A percentile compares a stretch with the other conserved stretches of the same genome.
phyloP scores from a whole-genome alignment of 805 yeast species.

The Lipomyces japonicus region DNA sequence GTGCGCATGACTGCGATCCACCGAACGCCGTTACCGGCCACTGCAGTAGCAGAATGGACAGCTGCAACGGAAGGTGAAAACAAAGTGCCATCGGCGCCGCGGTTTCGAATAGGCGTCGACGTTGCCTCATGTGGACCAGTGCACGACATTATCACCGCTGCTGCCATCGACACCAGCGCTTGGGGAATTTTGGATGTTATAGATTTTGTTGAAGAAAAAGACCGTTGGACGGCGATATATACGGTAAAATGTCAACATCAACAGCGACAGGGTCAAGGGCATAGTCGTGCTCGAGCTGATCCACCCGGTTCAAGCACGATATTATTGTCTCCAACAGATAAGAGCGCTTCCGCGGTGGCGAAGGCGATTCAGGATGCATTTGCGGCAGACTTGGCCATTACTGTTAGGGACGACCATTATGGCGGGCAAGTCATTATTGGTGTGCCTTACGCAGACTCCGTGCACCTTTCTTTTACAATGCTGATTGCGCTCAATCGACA shows the following conservation, averaged over 20 bases:
- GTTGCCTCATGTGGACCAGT: background rate
- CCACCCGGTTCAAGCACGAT: too few species aligned
- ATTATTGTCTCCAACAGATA: too few species aligned
- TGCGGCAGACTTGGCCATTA: too few species aligned
- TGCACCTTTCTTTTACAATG: constrained; percentile 24
- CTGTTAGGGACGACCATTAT: too few species aligned
- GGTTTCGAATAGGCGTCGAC: background rate
- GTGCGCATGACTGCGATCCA: constrained; percentile 55
- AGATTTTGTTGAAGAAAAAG: background rate
- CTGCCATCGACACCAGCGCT: background rate
- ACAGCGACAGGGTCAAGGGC: too few species aligned
- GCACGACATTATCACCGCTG: background rate
- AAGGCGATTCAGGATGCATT: constrained; percentile 8
- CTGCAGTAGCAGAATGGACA: constrained; percentile 41
- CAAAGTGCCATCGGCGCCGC: background rate
- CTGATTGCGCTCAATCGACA: constrained; percentile 6
- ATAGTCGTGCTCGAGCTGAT: too few species aligned
- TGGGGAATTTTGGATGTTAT: background rate
- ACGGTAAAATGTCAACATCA: too few species aligned
- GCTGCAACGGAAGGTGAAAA: constrained; percentile 46
- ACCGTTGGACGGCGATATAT: too few species aligned
- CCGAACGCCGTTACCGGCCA: constrained; percentile 57
- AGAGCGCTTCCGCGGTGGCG: too few species aligned
- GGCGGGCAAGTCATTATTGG: too few species aligned
- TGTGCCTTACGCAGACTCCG: constrained; percentile 13